phyloP scores from a whole-genome alignment of 495 filamentous ascomycete genomes.

The Diplogelasinospora grovesii region DNA sequence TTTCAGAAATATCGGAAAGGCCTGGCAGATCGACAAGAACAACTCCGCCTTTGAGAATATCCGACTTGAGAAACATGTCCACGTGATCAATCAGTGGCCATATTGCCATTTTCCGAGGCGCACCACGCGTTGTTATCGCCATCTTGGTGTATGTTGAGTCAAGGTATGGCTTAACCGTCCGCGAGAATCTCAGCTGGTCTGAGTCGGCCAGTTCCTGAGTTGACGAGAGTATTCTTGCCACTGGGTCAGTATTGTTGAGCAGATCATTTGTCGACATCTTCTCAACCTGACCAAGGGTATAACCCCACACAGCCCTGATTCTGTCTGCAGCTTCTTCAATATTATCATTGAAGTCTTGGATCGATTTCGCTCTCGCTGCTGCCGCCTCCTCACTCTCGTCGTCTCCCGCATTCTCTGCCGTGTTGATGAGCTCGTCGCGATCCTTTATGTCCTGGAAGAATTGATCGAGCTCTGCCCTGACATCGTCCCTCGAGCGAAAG shows the following conservation, averaged over 20 bases:
- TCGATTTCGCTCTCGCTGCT: background rate
- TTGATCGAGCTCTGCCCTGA: slow-evolving; percentile 10
- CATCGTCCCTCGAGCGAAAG: slow-evolving; percentile 6
- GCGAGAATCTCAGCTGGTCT: slow-evolving; percentile 2
- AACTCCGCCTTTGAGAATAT: slow-evolving; percentile 12
- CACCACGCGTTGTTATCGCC: background rate
- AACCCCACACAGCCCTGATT: slow-evolving; percentile 6
- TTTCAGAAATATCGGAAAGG: slow-evolving; percentile 15
- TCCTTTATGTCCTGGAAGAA: slow-evolving; percentile 11
- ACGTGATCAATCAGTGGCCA: slow-evolving; percentile 22
- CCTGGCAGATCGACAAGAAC: slow-evolving; percentile 21
- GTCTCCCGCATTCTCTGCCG: background rate
- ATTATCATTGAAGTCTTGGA: slow-evolving; percentile 1
- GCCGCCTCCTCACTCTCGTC: background rate
- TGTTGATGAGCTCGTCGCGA: background rate
- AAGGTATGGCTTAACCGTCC: slow-evolving; percentile 10
- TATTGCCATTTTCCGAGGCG: slow-evolving; percentile 4
- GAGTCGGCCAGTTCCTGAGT: background rate
- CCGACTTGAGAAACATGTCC: slow-evolving; percentile 13
- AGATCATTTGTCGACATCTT: slow-evolving; percentile 16
- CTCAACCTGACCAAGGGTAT: slow-evolving; percentile 11
- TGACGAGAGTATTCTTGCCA: background rate
- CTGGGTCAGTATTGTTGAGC: slow-evolving; percentile 5
- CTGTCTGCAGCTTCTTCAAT: slow-evolving; percentile 3
- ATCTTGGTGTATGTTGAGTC: slow-evolving; percentile 7